A percentile compares a stretch with the other conserved stretches of the same genome.
These are phyloP conservation scores for Hypomyces perniciosus DNA, from an alignment of 2,329 filamentous ascomycete genomes.

Conservation along the genomic window DNA sequence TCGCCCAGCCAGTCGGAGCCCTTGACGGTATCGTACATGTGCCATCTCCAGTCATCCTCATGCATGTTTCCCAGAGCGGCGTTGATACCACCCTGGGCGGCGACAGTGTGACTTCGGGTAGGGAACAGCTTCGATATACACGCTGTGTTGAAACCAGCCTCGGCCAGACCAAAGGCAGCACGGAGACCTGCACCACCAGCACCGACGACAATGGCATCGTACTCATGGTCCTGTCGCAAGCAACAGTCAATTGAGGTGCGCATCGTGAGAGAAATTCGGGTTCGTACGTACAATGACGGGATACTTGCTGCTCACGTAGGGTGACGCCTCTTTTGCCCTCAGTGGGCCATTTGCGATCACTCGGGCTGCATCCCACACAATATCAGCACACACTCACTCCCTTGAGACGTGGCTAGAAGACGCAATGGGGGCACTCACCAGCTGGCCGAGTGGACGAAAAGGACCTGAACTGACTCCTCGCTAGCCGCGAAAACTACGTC, in stretches of 20 bases:
- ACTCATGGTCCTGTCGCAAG: slow-evolving; percentile 77
- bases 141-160: slow-evolving; percentile 84
- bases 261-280: slow-evolving; percentile 40
- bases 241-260: slow-evolving; percentile 19
- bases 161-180: slow-evolving; percentile 78
- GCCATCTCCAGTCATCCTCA: slow-evolving; percentile 97
- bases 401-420: no score
- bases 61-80: slow-evolving; percentile 93
- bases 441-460: slow-evolving; percentile 85
- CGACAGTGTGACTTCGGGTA: slow-evolving; percentile 78
- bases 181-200: slow-evolving; percentile 76
- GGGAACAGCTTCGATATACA: slow-evolving; percentile 86
- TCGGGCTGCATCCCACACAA: slow-evolving; percentile 50
- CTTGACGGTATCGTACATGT: slow-evolving; percentile 99
- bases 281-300: slow-evolving; percentile 79
- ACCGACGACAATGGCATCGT: slow-evolving; percentile 92
- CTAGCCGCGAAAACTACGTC: slow-evolving; percentile 54
- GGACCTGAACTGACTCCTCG: slow-evolving; percentile 61
- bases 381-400: background rate
- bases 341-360: slow-evolving; percentile 82
- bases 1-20: slow-evolving; percentile 96
- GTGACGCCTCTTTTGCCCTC: slow-evolving; percentile 87
- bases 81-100: slow-evolving; percentile 79
- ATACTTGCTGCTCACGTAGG: slow-evolving; percentile 84
- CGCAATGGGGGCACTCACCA: slow-evolving; percentile 46